These are phyloP conservation scores for Paecilomyces formosus DNA, from an alignment of 2,329 filamentous ascomycete species.

Conservation along the genomic window DNA sequence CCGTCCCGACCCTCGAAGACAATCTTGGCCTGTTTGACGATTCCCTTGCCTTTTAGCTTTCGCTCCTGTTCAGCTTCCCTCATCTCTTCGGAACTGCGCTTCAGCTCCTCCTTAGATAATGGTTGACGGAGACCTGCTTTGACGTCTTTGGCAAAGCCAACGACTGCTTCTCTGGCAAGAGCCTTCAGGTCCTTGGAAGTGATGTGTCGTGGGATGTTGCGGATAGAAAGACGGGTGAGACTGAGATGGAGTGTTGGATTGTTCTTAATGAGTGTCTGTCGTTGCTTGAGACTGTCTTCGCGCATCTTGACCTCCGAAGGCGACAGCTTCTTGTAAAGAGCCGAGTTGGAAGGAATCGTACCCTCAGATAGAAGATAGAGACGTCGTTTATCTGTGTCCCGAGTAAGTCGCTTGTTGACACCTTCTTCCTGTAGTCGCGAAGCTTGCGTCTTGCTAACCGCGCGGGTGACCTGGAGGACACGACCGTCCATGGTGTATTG, in stretches of 20 bases:
- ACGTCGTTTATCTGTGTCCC: slow-evolving; percentile 80
- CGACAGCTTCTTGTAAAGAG: slow-evolving; percentile 68
- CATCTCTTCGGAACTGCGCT: slow-evolving; percentile 72
- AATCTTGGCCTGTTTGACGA: slow-evolving; percentile 89
- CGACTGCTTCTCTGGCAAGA: slow-evolving; percentile 82
- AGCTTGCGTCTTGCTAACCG: slow-evolving; percentile 78
- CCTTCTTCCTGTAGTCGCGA: slow-evolving; percentile 65
- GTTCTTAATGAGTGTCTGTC: slow-evolving; percentile 80
- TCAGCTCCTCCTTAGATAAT: slow-evolving; percentile 82
- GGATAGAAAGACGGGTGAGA: slow-evolving; percentile 80
- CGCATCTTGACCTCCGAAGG: slow-evolving; percentile 79
- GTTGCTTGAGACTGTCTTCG: slow-evolving; percentile 77
- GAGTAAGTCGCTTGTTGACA: slow-evolving; percentile 52
- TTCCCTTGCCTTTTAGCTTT: slow-evolving; percentile 73
- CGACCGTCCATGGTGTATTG: slow-evolving; percentile 87
- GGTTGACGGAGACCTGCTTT: slow-evolving; percentile 67
- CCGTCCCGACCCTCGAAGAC: slow-evolving; percentile 86
- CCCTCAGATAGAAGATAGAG: slow-evolving; percentile 86
- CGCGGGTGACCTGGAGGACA: slow-evolving; percentile 73
- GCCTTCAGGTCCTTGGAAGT: slow-evolving; percentile 84
- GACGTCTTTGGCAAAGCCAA: slow-evolving; percentile 87
- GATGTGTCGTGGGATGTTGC: slow-evolving; percentile 80
- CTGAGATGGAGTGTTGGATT: slow-evolving; percentile 87
- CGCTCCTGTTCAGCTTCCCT: slow-evolving; percentile 71
- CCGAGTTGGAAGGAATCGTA: slow-evolving; percentile 66